Evolutionary conservation across 139 green algal species (phyloP).

Genomic region (Tetradesmus lagerheimii): DNA sequence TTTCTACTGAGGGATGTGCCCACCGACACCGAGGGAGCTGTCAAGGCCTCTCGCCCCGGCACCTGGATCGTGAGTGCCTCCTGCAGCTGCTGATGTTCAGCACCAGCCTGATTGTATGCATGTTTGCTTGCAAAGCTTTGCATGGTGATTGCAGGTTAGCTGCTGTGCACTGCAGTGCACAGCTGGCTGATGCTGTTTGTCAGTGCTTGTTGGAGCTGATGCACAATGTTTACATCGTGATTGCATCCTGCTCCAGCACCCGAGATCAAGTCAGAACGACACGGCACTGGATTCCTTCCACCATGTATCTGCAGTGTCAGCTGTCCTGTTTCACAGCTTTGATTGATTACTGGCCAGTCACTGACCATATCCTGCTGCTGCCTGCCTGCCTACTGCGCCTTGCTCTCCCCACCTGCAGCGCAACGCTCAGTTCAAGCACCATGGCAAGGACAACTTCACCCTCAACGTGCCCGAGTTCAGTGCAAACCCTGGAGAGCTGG

Average conservation of each 20-base stretch:
- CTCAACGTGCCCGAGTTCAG: slow-evolving; percentile 63
- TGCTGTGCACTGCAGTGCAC: background rate
- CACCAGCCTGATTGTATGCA: background rate
- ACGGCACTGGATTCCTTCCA: no score
- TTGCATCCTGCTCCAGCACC: no score
- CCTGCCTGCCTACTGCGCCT: background rate
- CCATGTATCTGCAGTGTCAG: no score
- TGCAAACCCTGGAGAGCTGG: slow-evolving; percentile 63
- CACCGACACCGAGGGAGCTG: slow-evolving; percentile 18
- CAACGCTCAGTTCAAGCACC: slow-evolving; percentile 59
- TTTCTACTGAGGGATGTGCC: slow-evolving; percentile 57
- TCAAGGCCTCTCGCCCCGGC: background rate
- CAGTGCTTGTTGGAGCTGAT: no score
- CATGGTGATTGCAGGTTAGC: background rate
- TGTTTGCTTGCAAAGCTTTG: background rate
- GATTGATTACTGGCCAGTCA: background rate
- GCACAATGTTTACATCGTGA: no score
- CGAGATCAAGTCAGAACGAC: no score
- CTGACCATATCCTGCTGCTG: background rate
- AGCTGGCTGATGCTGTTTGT: background rate
- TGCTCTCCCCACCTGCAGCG: background rate
- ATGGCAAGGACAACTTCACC: slow-evolving; percentile 53
- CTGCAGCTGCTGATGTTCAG: background rate
- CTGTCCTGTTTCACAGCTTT: no score
- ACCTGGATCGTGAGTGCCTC: slow-evolving; percentile 20